These are phyloP conservation scores for Amanita muscaria DNA, from an alignment of 768 basidiomycete species.

Conservation along the genomic window DNA sequence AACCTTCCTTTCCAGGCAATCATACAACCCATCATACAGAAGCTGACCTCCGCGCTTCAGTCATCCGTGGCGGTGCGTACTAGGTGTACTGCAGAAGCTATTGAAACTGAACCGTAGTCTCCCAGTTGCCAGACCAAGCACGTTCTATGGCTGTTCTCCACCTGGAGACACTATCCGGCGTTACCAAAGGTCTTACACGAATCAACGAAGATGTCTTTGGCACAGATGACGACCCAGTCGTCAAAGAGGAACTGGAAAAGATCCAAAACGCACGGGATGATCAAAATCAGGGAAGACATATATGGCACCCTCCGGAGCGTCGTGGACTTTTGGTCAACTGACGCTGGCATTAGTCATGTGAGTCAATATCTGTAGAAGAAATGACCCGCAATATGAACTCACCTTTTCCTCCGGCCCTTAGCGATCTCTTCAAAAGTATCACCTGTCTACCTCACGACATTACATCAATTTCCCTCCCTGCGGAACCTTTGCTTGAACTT, in stretches of 20 bases:
- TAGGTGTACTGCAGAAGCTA: background rate
- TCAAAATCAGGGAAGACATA: constrained; percentile 58
- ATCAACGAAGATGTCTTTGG: constrained; percentile 62
- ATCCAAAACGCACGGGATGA: constrained; percentile 60
- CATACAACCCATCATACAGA: constrained; percentile 63
- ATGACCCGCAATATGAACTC: constrained; percentile 1
- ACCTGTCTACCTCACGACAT: constrained; percentile 70
- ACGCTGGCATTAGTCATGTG: constrained; percentile 71
- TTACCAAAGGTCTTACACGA: constrained; percentile 81
- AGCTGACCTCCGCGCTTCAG: constrained; percentile 53
- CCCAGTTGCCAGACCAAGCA: constrained; percentile 66
- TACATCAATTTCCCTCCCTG: constrained; percentile 73
- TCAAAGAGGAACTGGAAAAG: constrained; percentile 39
- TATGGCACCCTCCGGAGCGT: constrained; percentile 49
- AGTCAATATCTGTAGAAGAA: constrained; percentile 29
- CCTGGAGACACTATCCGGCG: constrained; percentile 73
- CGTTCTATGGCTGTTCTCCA: constrained; percentile 58
- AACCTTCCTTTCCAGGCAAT: constrained; percentile 42
- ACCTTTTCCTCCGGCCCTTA: constrained; percentile 45
- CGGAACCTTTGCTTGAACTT: constrained; percentile 73
- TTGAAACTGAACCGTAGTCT: too few relatives aligned
- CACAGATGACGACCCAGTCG: constrained; percentile 44
- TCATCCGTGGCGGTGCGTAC: constrained; percentile 42
- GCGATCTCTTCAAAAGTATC: constrained; percentile 79
- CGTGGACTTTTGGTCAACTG: constrained; percentile 71